Conservation (phyloP, 2,329 filamentous ascomycete genomes). For the Gnomoniopsis smithogilvyi region DNA sequence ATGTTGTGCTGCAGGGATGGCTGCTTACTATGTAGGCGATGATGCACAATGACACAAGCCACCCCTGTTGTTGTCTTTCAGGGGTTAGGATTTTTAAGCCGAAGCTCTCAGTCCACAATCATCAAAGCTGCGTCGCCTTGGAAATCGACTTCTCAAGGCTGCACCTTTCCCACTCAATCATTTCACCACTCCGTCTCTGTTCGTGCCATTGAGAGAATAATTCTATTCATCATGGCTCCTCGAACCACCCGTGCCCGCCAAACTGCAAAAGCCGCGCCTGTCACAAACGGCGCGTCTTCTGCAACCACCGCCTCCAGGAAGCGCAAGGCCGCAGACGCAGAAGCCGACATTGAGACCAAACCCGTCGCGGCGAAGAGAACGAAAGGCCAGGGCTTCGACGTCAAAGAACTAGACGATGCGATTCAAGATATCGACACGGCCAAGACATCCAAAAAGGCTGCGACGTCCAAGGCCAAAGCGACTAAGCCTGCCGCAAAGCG, state of each 20-base stretch:
- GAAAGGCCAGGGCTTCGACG: not conserved
- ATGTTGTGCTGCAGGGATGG: not conserved
- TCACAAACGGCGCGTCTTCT: slow-evolving; percentile 6
- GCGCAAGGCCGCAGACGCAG: slow-evolving; percentile 16
- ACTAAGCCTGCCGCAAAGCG: not conserved
- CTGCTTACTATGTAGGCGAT: not conserved
- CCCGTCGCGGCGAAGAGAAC: slow-evolving; percentile 5
- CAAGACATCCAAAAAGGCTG: slow-evolving; percentile 5
- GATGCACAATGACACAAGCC: not conserved
- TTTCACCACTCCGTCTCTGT: not conserved
- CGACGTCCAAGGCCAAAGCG: slow-evolving; percentile 4
- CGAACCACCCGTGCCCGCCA: slow-evolving; percentile 12
- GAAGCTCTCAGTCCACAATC: not conserved
- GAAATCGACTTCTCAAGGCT: not conserved
- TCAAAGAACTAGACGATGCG: slow-evolving; percentile 4
- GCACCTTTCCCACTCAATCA: not conserved
- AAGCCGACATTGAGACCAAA: slow-evolving; percentile 1
- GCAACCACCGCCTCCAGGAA: slow-evolving; percentile 14
- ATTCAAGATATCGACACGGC: not conserved
- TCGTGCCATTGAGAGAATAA: not conserved
- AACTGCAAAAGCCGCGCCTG: slow-evolving; percentile 8
- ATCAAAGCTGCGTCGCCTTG: not conserved
- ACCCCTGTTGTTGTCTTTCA: not conserved
- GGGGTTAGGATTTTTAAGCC: not conserved
- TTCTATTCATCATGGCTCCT: slow-evolving; percentile 13